These are phyloP conservation scores for Hirsutella minnesotensis DNA, from an alignment of 2,329 filamentous ascomycete species.

Conservation along the genomic window DNA sequence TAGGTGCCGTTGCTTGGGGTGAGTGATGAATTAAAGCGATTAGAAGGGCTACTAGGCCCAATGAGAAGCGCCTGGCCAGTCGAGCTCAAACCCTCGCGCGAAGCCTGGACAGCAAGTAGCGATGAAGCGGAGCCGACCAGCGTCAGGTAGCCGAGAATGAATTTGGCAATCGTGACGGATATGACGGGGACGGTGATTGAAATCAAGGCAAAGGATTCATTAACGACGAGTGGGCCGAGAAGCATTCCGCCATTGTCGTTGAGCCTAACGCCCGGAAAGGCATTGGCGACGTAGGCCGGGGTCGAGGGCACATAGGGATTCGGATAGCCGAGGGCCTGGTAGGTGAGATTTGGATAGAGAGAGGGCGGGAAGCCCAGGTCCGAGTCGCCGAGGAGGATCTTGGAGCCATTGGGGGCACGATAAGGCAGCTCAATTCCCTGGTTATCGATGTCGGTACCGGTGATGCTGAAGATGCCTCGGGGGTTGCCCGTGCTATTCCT, in stretches of 20 bases:
- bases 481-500: conserved; percentile 47
- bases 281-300: conserved; percentile 30
- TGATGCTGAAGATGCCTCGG: conserved; percentile 52
- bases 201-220: conserved; percentile 60
- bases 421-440: conserved; percentile 50
- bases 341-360: conserved; percentile 73
- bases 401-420: conserved; percentile 40
- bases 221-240: conserved; percentile 63
- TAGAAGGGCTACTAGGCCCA: conserved; percentile 54
- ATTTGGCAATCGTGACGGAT: conserved; percentile 39
- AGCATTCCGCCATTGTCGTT: conserved; percentile 48
- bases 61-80: conserved; percentile 62
- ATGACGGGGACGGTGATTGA: conserved; percentile 74
- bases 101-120: conserved; percentile 49
- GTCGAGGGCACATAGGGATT: conserved; percentile 29
- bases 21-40: conserved; percentile 41
- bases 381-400: conserved; percentile 48
- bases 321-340: conserved; percentile 31
- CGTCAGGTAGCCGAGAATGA: conserved; percentile 75
- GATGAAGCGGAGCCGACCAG: conserved; percentile 58
- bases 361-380: conserved; percentile 55
- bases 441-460: conserved; percentile 28
- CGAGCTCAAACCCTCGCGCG: conserved; percentile 56
- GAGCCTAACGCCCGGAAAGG: conserved; percentile 38
- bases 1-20: conserved; percentile 36